These are phyloP conservation scores for Saraca asoca DNA, from an alignment of 331 rosid species.

Conservation along the genomic window DNA sequence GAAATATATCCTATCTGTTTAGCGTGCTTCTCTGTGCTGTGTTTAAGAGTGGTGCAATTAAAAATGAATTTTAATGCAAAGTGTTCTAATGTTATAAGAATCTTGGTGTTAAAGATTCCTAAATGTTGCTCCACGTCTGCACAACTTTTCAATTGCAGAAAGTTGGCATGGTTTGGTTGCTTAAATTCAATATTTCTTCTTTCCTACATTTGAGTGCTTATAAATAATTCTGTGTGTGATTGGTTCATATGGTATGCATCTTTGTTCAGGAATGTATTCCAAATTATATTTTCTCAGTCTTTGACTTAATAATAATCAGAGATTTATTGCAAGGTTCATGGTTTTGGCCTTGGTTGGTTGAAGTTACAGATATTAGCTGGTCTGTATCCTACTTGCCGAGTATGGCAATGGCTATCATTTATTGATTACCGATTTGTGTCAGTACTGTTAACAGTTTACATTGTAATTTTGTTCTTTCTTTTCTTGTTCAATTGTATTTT, in stretches of 20 bases:
- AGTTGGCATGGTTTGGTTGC: constrained; percentile 8
- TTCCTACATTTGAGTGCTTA: not conserved
- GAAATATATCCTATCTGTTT: not conserved
- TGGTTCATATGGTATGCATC: constrained; percentile 33
- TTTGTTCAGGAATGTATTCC: constrained; percentile 19
- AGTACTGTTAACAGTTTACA: not conserved
- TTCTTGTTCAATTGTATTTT: not conserved
- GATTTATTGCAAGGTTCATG: constrained; percentile 49
- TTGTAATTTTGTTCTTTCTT: not conserved
- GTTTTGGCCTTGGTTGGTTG: constrained; percentile 57
- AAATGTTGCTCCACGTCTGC: not conserved
- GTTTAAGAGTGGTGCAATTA: not conserved
- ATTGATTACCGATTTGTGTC: not conserved
- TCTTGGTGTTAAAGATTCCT: not conserved
- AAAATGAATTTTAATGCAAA: not conserved
- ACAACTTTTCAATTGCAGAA: not conserved
- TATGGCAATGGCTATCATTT: constrained; percentile 31
- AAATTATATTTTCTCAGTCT: constrained; percentile 28
- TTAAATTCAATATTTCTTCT: constrained; percentile 30
- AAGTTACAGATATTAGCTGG: constrained; percentile 49
- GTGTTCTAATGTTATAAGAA: not conserved
- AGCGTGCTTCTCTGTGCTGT: not conserved
- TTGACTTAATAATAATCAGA: constrained; percentile 53
- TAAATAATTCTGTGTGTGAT: constrained; percentile 5
- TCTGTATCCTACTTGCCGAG: constrained; percentile 65